phyloP scores from a whole-genome alignment of 441 rosid genomes.

The Biscutella laevigata region DNA sequence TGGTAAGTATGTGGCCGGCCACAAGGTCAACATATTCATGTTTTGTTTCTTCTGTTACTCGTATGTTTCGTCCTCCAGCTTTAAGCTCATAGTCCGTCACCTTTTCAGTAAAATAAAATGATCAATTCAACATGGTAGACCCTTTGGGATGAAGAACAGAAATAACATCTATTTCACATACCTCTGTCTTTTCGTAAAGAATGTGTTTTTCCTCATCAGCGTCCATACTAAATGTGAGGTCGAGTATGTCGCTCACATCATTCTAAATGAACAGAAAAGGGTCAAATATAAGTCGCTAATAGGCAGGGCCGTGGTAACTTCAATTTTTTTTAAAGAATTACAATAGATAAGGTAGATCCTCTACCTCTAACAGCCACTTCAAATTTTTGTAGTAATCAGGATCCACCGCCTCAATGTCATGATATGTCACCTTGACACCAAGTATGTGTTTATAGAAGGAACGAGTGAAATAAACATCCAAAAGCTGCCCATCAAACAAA shows the following conservation, averaged over 20 bases:
- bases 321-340: too few species aligned
- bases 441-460: slow-evolving; percentile 97
- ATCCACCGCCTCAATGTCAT: slow-evolving; percentile 99
- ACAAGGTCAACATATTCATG: slow-evolving; percentile 96
- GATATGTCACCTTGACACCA: slow-evolving; percentile 93
- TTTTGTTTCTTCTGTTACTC: slow-evolving; percentile 95
- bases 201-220: slow-evolving; percentile 97
- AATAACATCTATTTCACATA: slow-evolving; percentile 18
- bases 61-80: slow-evolving; percentile 91
- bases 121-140: slow-evolving; percentile 1
- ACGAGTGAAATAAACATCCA: slow-evolving; percentile 96
- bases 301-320: not conserved
- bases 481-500: slow-evolving; percentile 91
- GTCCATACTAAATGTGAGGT: slow-evolving; percentile 97
- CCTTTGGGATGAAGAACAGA: not conserved
- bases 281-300: not conserved
- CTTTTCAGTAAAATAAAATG: slow-evolving; percentile 36
- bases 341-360: slow-evolving; percentile 1
- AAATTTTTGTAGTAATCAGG: slow-evolving; percentile 97
- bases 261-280: slow-evolving; percentile 39
- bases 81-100: slow-evolving; percentile 96
- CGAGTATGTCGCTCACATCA: slow-evolving; percentile 76
- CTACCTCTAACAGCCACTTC: slow-evolving; percentile 99
- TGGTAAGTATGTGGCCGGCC: slow-evolving; percentile 89
- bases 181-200: slow-evolving; percentile 93